A percentile compares a stretch with the other conserved stretches of the same genome.
Conservation (phyloP, 257 asterid genomes). For the Mentha longifolia region DNA sequence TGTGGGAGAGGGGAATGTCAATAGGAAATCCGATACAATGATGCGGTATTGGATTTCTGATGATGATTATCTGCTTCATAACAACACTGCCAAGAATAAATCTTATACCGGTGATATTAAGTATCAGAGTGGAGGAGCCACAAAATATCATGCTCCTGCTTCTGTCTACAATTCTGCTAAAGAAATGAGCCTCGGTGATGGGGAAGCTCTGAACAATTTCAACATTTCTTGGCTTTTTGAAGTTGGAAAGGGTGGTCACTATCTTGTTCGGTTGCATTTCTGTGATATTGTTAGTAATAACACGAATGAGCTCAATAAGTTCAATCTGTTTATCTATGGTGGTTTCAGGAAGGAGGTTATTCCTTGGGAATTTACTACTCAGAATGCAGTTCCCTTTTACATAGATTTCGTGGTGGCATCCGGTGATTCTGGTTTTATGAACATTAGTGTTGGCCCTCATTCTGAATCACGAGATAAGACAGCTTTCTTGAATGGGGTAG, state of each 20-base stretch:
- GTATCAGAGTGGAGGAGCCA: conserved; percentile 12
- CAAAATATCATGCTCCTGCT: conserved; percentile 48
- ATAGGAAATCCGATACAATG: conserved; percentile 39
- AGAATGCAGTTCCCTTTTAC: conserved; percentile 44
- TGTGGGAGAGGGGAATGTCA: conserved; percentile 51
- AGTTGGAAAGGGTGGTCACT: conserved; percentile 33
- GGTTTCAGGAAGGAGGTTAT: background rate
- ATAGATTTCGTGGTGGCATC: conserved; percentile 45
- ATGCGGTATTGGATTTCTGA: conserved; percentile 64
- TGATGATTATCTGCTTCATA: conserved; percentile 35
- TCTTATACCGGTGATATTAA: background rate
- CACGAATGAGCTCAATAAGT: background rate
- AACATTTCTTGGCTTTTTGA: conserved; percentile 54
- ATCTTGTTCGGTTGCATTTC: conserved; percentile 60
- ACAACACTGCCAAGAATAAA: background rate
- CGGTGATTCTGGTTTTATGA: conserved; percentile 52
- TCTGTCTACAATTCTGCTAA: conserved; percentile 56
- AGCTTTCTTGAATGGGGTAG: conserved; percentile 62
- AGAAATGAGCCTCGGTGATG: conserved; percentile 26
- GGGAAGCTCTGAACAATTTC: background rate
- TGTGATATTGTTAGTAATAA: conserved; percentile 47
- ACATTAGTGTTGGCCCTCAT: conserved; percentile 44
- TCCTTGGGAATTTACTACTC: background rate
- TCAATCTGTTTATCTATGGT: conserved; percentile 40
- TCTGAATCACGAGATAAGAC: background rate